Evolutionary conservation across 1,139 yeast genomes (phyloP).

Genomic region (Suhomyces ambrosiae): DNA sequence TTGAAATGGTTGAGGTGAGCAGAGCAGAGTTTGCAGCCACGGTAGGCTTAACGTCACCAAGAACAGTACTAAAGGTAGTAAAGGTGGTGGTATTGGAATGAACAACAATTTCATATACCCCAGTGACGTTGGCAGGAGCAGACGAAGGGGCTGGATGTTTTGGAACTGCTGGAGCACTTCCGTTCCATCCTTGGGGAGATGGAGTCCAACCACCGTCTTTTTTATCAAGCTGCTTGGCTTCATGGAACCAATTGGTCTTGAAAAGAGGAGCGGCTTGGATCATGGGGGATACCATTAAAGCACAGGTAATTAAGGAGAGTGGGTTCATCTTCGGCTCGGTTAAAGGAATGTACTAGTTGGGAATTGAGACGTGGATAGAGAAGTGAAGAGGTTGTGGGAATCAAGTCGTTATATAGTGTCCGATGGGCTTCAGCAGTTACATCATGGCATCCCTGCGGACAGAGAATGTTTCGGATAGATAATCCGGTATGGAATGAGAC

Average conservation of each 20-base stretch:
- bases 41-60: not conserved
- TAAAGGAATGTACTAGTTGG: conserved; percentile 14
- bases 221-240: conserved; percentile 2
- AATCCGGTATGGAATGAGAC: too few relatives aligned
- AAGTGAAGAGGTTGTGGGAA: too few relatives aligned
- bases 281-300: conserved; percentile 2
- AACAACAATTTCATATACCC: not conserved
- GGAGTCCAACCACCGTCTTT: conserved; percentile 7
- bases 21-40: not conserved
- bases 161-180: not conserved
- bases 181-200: conserved; percentile 11
- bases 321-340: conserved; percentile 12
- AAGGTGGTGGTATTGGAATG: conserved; percentile 2
- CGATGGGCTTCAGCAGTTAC: too few relatives aligned
- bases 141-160: not conserved
- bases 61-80: conserved; percentile 1
- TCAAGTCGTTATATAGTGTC: not conserved
- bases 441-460: too few relatives aligned
- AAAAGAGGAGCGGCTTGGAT: conserved; percentile 7
- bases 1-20: not conserved
- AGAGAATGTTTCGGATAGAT: not conserved
- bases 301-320: conserved; percentile 9
- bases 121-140: not conserved
- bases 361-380: conserved; percentile 4
- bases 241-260: not conserved